Evolutionary conservation across 495 filamentous ascomycete genomes (phyloP).

Genomic region (Podospora didyma): DNA sequence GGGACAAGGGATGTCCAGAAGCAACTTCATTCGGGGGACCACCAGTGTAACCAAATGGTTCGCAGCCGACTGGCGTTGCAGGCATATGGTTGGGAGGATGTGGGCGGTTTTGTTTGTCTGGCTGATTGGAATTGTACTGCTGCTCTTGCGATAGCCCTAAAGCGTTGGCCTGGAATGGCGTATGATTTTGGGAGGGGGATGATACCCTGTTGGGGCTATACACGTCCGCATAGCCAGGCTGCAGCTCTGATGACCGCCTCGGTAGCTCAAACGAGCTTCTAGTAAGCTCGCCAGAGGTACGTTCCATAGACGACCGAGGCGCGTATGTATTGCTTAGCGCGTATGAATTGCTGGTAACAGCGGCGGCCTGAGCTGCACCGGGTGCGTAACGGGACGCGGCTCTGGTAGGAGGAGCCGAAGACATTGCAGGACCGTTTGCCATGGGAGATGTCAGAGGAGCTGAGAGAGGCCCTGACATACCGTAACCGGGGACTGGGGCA

Average conservation of each 20-base stretch:
- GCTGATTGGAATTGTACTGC: conserved; percentile 13
- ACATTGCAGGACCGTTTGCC: conserved; percentile 26
- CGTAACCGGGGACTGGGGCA: conserved; percentile 27
- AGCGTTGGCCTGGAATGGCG: conserved; percentile 18
- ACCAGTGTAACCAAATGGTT: conserved; percentile 17
- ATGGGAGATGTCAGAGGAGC: neutral
- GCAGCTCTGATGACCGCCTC: conserved; percentile 41
- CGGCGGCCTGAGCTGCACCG: conserved; percentile 23
- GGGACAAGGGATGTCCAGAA: conserved; percentile 5
- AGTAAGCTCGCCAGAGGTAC: conserved; percentile 39
- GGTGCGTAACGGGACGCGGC: conserved; percentile 64
- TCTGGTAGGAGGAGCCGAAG: conserved; percentile 31
- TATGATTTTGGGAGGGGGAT: conserved; percentile 24
- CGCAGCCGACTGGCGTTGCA: conserved; percentile 16
- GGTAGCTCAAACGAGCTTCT: conserved; percentile 41
- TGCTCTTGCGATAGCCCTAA: conserved; percentile 14
- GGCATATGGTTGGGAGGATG: conserved; percentile 8
- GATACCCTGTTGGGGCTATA: conserved; percentile 29
- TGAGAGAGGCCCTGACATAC: conserved; percentile 20
- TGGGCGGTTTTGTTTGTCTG: neutral
- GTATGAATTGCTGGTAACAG: conserved; percentile 27
- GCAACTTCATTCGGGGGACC: conserved; percentile 8
- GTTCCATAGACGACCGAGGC: conserved; percentile 41
- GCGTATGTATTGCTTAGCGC: conserved; percentile 38
- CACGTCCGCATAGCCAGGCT: conserved; percentile 26